These are phyloP conservation scores for Plectosphaerella sp. DNA, from an alignment of 2,329 filamentous ascomycete genomes.

Conservation along the genomic window DNA sequence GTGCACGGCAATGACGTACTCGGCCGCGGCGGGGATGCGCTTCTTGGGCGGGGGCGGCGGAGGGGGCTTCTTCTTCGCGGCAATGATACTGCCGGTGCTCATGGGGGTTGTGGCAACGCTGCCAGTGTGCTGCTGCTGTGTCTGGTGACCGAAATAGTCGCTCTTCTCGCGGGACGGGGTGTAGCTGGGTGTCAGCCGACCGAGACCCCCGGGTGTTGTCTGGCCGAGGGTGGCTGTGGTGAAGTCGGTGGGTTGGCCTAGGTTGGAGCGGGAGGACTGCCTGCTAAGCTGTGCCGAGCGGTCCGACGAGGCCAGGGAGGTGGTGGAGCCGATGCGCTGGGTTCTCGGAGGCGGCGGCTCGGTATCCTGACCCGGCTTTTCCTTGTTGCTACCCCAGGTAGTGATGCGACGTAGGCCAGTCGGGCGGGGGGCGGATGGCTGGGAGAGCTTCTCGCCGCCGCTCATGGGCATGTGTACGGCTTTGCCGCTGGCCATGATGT, in stretches of 20 bases:
- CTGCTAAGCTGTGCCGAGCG: constrained; percentile 21
- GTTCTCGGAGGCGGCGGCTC: constrained; percentile 18
- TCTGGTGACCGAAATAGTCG: constrained; percentile 25
- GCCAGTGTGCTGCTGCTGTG: constrained; percentile 14
- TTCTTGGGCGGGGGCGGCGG: constrained; percentile 69
- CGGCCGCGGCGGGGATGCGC: constrained; percentile 42
- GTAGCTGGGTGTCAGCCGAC: constrained; percentile 16
- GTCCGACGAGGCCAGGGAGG: constrained; percentile 17
- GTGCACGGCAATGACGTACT: constrained; percentile 69
- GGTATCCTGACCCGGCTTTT: background rate
- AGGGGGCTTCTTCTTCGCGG: constrained; percentile 63
- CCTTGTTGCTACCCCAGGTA: background rate
- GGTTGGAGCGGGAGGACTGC: constrained; percentile 19
- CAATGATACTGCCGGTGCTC: constrained; percentile 11
- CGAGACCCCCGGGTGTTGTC: constrained; percentile 21
- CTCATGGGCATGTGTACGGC: constrained; percentile 48
- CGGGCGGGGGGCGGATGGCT: background rate
- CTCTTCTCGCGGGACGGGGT: constrained; percentile 11
- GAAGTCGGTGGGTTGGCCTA: constrained; percentile 38
- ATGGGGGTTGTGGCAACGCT: constrained; percentile 7
- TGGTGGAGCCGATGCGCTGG: constrained; percentile 30
- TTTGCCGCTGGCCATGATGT: constrained; percentile 62
- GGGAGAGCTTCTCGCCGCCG: constrained; percentile 12
- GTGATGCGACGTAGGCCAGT: background rate
- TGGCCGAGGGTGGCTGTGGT: constrained; percentile 37